Evolutionary conservation across 805 yeast genomes (phyloP), one percentile per base, ranked within the genome.

Genomic region (Candida pseudoglaebosa): DNA sequence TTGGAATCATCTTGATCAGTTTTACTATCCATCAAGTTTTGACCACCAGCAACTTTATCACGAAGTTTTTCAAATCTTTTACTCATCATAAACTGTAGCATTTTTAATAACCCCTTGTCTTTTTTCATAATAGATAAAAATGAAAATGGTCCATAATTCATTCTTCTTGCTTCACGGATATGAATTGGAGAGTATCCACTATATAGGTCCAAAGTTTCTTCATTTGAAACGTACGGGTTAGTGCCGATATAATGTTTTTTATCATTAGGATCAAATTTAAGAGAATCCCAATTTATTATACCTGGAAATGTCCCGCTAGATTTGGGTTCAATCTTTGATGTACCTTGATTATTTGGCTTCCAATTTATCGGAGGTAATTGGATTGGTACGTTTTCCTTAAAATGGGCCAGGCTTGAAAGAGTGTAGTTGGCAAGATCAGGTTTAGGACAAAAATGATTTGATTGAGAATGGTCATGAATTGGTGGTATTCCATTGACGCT

Each of bases 141-240:
- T 1, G 80, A 54, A 24, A 76, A 62, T 0, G 82, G 78, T 1
- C 82, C 84, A 53, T 67, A 71, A 46, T 70, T 68, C 42, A 65
- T 63, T 22, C 70, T 54, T 31, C 76, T 54, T 10, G 50, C 38
- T 35, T 62, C 67, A 19, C 62, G 62, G 13, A 65, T 43, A 37
- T 67, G 55, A 39, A 75, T 60, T 0, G 82, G 71, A 3, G 66
- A 45, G 45, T 63, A 64, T 2, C 73, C 74, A 1, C 55, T 56
- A 42, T 64, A 70, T 24, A 76, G 59, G 37, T 71, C 63, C 5
- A 77, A 57, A 1, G 41, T 40, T 9, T 70, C 77, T 15, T 62
- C 52, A 2, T 52, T 31, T 28, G 52, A 36, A 16, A 44, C 37
- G 43, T 51, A 43, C 16, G 64, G 54, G 43, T 61, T 48, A 19